Evolutionary conservation across 2,329 filamentous ascomycete genomes (phyloP).

Genomic region (Zalaria obscura): DNA sequence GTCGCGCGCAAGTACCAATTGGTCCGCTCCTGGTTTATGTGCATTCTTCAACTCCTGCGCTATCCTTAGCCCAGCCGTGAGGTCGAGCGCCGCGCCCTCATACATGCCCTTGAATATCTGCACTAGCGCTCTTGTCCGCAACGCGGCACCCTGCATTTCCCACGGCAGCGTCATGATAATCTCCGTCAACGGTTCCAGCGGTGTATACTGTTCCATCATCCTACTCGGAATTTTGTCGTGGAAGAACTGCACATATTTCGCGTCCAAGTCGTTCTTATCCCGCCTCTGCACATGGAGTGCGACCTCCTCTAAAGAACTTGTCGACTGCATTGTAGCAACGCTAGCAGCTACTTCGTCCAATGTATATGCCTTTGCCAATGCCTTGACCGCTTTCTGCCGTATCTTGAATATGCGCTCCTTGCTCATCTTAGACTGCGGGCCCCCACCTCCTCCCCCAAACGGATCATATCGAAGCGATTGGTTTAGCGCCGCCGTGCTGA

Average conservation of each 20-base stretch:
- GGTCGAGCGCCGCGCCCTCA: slow-evolving; percentile 53
- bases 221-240: slow-evolving; percentile 76
- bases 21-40: slow-evolving; percentile 35
- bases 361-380: slow-evolving; percentile 62
- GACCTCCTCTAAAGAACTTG: slow-evolving; percentile 63
- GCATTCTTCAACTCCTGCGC: slow-evolving; percentile 24
- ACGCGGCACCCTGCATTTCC: slow-evolving; percentile 50
- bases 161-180: slow-evolving; percentile 50
- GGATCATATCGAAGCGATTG: slow-evolving; percentile 33
- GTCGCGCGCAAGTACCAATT: slow-evolving; percentile 37
- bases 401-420: slow-evolving; percentile 65
- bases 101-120: slow-evolving; percentile 64
- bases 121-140: slow-evolving; percentile 61
- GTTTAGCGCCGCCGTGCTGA: slow-evolving; percentile 50
- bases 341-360: slow-evolving; percentile 74
- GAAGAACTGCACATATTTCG: slow-evolving; percentile 84
- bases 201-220: slow-evolving; percentile 58
- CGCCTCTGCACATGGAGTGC: slow-evolving; percentile 59
- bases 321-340: slow-evolving; percentile 70
- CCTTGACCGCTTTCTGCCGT: slow-evolving; percentile 65
- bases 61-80: slow-evolving; percentile 51
- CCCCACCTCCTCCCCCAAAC: slow-evolving; percentile 40
- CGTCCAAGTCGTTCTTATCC: slow-evolving; percentile 52
- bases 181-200: slow-evolving; percentile 49
- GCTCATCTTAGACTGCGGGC: slow-evolving; percentile 48